phyloP scores from a whole-genome alignment of 2,329 filamentous ascomycete species.

The Aspergillus sp. region DNA sequence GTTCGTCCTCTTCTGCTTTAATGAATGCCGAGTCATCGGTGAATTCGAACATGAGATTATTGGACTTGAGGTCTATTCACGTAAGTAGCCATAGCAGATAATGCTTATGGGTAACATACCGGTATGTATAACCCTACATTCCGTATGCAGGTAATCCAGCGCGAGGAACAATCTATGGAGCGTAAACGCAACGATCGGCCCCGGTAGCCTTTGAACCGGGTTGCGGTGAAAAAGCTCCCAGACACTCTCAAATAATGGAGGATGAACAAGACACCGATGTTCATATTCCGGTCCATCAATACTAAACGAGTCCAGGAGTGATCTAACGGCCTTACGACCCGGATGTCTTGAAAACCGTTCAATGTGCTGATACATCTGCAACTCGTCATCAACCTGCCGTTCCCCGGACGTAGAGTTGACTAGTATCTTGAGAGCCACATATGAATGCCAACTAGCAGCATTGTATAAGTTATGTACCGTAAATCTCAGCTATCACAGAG shows the following conservation, averaged over 20 bases:
- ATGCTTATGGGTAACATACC: constrained; percentile 30
- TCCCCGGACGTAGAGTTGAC: constrained; percentile 29
- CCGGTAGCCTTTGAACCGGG: constrained; percentile 37
- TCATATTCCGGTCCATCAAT: constrained; percentile 29
- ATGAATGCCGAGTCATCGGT: constrained; percentile 41
- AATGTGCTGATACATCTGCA: constrained; percentile 47
- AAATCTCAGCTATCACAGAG: neutral
- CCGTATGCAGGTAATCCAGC: constrained; percentile 48
- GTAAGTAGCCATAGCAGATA: constrained; percentile 11
- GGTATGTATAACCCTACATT: constrained; percentile 49
- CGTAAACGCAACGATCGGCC: constrained; percentile 34
- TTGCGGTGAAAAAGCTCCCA: constrained; percentile 42
- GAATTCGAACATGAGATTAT: constrained; percentile 50
- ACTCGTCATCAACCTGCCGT: constrained; percentile 36
- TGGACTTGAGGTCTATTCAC: constrained; percentile 44
- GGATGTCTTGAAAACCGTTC: constrained; percentile 26
- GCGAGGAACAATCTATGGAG: constrained; percentile 45
- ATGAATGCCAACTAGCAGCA: constrained; percentile 21
- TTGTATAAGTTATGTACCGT: neutral
- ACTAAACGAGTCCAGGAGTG: constrained; percentile 36
- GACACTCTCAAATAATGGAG: constrained; percentile 47
- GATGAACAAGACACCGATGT: constrained; percentile 40
- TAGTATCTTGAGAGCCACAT: constrained; percentile 34
- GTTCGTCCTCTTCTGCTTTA: constrained; percentile 43
- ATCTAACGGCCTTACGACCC: constrained; percentile 31